These are phyloP conservation scores for Didymella pomorum DNA, from an alignment of 2,329 filamentous ascomycete species.

Conservation along the genomic window DNA sequence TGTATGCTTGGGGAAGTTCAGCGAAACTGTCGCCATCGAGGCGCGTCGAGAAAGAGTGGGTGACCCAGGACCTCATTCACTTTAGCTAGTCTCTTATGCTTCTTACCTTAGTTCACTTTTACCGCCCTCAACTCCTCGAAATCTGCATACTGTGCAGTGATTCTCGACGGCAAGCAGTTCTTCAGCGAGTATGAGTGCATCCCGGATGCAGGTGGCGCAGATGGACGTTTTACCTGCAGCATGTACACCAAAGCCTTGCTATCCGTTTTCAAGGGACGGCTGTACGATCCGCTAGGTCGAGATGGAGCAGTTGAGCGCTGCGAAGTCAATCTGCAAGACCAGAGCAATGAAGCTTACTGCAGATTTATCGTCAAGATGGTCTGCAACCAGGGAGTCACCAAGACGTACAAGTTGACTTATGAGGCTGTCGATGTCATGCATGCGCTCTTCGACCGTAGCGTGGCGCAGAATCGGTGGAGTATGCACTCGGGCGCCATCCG, in stretches of 20 bases:
- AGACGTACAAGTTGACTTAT: slow-evolving; percentile 78
- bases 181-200: slow-evolving; percentile 76
- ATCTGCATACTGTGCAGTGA: slow-evolving; percentile 78
- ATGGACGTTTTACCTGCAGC: slow-evolving; percentile 72
- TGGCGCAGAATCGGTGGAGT: slow-evolving; percentile 74
- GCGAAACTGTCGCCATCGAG: slow-evolving; percentile 79
- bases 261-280: slow-evolving; percentile 75
- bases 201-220: slow-evolving; percentile 41
- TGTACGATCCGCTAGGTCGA: slow-evolving; percentile 69
- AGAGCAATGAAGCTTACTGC: slow-evolving; percentile 71
- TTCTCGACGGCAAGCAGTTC: slow-evolving; percentile 72
- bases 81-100: slow-evolving; percentile 30
- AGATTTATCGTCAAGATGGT: slow-evolving; percentile 77
- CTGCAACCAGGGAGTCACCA: slow-evolving; percentile 78
- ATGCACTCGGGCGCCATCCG: slow-evolving; percentile 75
- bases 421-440: slow-evolving; percentile 77
- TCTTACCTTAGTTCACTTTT: slow-evolving; percentile 64
- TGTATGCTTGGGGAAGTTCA: slow-evolving; percentile 79
- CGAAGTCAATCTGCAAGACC: slow-evolving; percentile 76
- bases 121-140: slow-evolving; percentile 82
- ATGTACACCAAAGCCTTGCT: slow-evolving; percentile 74
- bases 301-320: slow-evolving; percentile 77
- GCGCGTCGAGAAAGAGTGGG: slow-evolving; percentile 71
- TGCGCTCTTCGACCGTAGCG: slow-evolving; percentile 74
- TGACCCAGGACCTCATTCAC: slow-evolving; percentile 23